Conservation (phyloP, 1,284 basidiomycete species). For the Puccinia brachypodii region DNA sequence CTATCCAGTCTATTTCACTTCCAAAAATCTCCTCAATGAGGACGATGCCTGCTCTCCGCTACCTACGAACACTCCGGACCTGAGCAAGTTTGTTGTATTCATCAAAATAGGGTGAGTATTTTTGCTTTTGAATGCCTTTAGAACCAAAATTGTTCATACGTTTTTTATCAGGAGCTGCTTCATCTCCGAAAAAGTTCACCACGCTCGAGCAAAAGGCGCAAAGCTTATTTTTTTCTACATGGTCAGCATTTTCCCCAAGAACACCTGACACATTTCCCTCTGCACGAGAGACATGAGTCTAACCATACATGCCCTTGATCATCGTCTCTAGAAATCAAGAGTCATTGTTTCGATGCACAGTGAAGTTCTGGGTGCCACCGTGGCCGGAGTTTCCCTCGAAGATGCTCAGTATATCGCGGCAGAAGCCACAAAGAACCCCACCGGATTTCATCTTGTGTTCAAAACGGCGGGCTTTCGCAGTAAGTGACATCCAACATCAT, state of each 20-base stretch:
- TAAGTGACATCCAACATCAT: not conserved
- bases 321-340: slow-evolving; percentile 3
- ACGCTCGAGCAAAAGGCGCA: slow-evolving; percentile 40
- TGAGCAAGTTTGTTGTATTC: slow-evolving; percentile 32
- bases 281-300: not conserved
- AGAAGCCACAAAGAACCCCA: not conserved
- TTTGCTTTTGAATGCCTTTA: not conserved
- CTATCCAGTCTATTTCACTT: slow-evolving; percentile 29
- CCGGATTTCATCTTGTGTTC: not conserved
- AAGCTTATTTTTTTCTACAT: slow-evolving; percentile 45
- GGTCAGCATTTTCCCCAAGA: not conserved
- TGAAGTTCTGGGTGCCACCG: not conserved
- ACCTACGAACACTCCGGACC: slow-evolving; percentile 15
- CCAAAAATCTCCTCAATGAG: slow-evolving; percentile 4
- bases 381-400: slow-evolving; percentile 17
- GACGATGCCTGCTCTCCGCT: slow-evolving; percentile 28
- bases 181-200: slow-evolving; percentile 19
- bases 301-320: not conserved
- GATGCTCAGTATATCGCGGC: not conserved
- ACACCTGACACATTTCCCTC: not conserved
- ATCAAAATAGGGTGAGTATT: slow-evolving; percentile 25
- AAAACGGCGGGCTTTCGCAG: not conserved
- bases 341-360: slow-evolving; percentile 14
- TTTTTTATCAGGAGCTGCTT: slow-evolving; percentile 25
- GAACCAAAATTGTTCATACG: not conserved